Percentiles rank a stretch among this genome's conserved stretches.
phyloP scores from a whole-genome alignment of 176 grass and related monocot species.

The Urochloa ruziziensis region DNA sequence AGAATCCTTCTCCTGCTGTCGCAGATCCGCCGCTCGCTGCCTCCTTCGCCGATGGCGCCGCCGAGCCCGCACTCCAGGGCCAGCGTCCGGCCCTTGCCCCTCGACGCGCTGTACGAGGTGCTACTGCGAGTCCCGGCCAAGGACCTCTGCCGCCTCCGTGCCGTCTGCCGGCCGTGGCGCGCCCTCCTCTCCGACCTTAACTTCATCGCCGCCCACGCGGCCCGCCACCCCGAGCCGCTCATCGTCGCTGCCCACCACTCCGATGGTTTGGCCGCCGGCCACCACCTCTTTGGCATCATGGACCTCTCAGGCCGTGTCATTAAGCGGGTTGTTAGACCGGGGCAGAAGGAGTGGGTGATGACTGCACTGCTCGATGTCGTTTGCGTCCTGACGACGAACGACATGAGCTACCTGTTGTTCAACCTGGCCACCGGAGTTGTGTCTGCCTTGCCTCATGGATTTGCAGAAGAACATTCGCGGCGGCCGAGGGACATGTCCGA shows the following conservation, averaged over 20 bases:
- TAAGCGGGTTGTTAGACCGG: not conserved
- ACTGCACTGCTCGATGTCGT: not conserved
- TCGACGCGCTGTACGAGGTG: not conserved
- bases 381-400: not conserved
- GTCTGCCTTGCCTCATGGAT: too few relatives aligned
- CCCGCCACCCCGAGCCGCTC: not conserved
- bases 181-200: not conserved
- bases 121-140: not conserved
- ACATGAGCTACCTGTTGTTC: not conserved
- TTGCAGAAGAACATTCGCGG: not conserved
- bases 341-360: not conserved
- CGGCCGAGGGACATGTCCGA: accelerated
- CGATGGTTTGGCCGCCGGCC: not conserved
- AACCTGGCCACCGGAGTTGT: not conserved
- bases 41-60: not conserved
- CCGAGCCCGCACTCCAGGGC: not conserved
- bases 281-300: not conserved
- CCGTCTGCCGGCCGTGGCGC: not conserved
- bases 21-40: not conserved
- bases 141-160: not conserved
- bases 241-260: not conserved
- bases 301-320: not conserved
- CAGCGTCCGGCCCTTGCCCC: not conserved
- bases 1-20: not conserved
- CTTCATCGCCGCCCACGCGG: not conserved